Base-by-base conservation (phyloP, 306 rosid genomes). In the Rosa rugosa region DNA sequence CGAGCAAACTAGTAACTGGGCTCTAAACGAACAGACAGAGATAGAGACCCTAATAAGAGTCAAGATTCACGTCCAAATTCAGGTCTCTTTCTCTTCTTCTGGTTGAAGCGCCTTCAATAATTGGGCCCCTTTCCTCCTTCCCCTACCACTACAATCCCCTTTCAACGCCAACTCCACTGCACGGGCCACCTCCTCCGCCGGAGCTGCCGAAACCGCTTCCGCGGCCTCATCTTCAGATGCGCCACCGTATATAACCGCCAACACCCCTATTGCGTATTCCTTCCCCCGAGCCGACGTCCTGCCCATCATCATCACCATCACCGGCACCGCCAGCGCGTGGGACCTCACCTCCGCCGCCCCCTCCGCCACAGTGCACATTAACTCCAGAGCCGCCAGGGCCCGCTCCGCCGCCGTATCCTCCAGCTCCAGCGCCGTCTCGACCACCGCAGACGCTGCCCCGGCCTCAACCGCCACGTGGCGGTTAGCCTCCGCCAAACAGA, bases 151-250 rank as follows among this genome's bases (percentile, higher is more conserved):
- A 62, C 99, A 91, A 57, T 90, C 95, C 2, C 93, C 97, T 71
- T 88, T 87, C 67, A 95, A 85, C 0, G 97, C 98, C 12, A 95
- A 83, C 41, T 83, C 93, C 50, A 95, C 97, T 2, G 97, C 99
- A 85, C 98, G 95, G 85, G 94, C 99, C 94, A 95, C 97, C 82
- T 91, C 98, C 69, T 92, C 97, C 0, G 97, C 87, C 16, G 99
- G 97, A 1, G 97, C 93, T 11, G 83, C 81, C 11, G 73, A 69
- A 38, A 40, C 69, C 71, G 84, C 84, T 38, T 14, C 80, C 4
- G 73, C 69, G 4, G 80, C 78, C 7, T 11, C 72, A 13, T 78
- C 87, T 10, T 79, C 84, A 27, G 10, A 51, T 8, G 8, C 81
- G 11, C 83, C 86, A 0, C 86, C 86, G 62, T 88, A 94, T 1